A percentile compares a stretch with the other conserved stretches of the same genome.
Evolutionary conservation across 2,329 filamentous ascomycete species (phyloP).

Genomic region (Plectosphaerella cucumerina): DNA sequence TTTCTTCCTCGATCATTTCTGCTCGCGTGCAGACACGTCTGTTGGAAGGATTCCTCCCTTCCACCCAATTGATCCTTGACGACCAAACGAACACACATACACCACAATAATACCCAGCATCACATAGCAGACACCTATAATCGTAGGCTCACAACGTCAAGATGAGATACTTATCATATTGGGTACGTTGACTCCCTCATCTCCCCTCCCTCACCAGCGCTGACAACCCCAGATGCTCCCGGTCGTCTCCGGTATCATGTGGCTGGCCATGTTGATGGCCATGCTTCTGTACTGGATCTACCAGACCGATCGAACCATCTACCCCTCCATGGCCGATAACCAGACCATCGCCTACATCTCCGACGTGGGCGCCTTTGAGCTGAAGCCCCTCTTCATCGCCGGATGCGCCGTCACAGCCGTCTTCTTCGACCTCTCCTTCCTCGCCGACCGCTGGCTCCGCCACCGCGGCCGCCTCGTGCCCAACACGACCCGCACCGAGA

Average conservation of each 20-base stretch:
- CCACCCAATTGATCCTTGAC: not conserved
- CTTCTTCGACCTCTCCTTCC: conserved; percentile 76
- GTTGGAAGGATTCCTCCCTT: not conserved
- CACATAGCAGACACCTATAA: not conserved
- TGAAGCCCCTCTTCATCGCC: conserved; percentile 76
- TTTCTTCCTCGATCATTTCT: too few relatives aligned
- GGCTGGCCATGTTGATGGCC: conserved; percentile 64
- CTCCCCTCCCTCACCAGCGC: not conserved
- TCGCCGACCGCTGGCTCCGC: conserved; percentile 79
- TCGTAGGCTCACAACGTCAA: not conserved
- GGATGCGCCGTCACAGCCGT: conserved; percentile 69
- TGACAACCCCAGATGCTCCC: conserved; percentile 52
- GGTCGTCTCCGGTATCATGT: conserved; percentile 60
- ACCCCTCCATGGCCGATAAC: conserved; percentile 52
- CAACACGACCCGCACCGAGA: conserved; percentile 63
- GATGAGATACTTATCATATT: conserved; percentile 22
- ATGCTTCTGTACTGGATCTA: conserved; percentile 68
- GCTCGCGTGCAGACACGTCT: not conserved
- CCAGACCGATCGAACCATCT: conserved; percentile 48
- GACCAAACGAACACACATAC: too few relatives aligned
- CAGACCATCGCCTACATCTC: conserved; percentile 71
- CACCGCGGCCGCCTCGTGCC: conserved; percentile 74
- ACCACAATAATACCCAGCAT: not conserved
- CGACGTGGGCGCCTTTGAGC: conserved; percentile 54
- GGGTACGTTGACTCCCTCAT: conserved; percentile 23